Evolutionary conservation across 75 land plant species (phyloP).

Genomic region (Cupressus sempervirens): DNA sequence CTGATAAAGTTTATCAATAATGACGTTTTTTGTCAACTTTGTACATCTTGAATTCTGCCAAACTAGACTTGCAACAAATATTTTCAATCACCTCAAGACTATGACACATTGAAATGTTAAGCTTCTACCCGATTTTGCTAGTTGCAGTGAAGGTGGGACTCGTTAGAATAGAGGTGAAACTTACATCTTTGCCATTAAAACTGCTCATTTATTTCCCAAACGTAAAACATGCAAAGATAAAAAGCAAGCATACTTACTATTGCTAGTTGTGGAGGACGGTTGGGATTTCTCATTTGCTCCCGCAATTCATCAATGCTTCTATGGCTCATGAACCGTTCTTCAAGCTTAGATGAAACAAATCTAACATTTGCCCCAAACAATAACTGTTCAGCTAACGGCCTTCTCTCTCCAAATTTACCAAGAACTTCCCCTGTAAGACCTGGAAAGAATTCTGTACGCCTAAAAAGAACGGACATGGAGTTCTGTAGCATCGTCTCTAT

Average conservation of each 20-base stretch:
- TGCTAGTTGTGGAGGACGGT: slow-evolving; percentile 56
- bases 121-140: background rate
- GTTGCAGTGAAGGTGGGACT: background rate
- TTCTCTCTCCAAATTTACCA: slow-evolving; percentile 12
- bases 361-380: slow-evolving; percentile 25
- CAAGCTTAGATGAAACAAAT: slow-evolving; percentile 31
- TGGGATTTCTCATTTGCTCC: slow-evolving; percentile 22
- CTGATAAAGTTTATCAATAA: background rate
- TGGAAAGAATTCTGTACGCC: slow-evolving; percentile 4
- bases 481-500: slow-evolving; percentile 9
- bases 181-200: background rate
- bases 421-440: slow-evolving; percentile 12
- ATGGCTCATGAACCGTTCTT: slow-evolving; percentile 18
- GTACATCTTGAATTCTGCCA: background rate
- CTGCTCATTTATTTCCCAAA: background rate
- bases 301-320: slow-evolving; percentile 35
- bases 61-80: background rate
- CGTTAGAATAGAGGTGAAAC: background rate
- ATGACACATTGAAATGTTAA: background rate
- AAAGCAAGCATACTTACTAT: slow-evolving; percentile 39
- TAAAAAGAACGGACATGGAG: slow-evolving; percentile 12
- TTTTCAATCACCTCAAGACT: background rate
- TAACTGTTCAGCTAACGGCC: slow-evolving; percentile 4
- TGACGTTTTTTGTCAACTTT: background rate
- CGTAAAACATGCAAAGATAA: background rate